Evolutionary conservation across 192 early-diverging fungal species (phyloP).

Genomic region (Chytriomyces sp.): DNA sequence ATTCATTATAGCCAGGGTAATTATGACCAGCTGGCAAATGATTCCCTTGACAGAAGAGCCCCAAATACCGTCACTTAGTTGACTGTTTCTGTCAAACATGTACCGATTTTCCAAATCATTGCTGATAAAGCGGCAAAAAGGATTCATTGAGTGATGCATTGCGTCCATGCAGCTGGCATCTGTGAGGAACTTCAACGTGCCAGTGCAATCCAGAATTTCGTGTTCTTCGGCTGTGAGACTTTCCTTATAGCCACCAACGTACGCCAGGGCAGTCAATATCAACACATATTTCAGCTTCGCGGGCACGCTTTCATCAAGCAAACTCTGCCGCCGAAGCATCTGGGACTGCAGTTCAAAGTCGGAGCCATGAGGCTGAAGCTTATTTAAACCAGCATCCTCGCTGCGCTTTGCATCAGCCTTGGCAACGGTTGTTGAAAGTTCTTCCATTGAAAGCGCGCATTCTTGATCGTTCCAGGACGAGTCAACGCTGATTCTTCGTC

Average conservation of each 20-base stretch:
- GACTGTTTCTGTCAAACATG: constrained; percentile 21
- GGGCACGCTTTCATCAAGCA: neutral
- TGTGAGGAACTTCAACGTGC: constrained; percentile 26
- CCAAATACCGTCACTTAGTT: constrained; percentile 24
- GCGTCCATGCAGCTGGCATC: constrained; percentile 21
- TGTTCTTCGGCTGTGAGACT: constrained; percentile 18
- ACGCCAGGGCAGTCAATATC: constrained; percentile 13
- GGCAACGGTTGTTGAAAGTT: no score
- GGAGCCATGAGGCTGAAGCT: neutral
- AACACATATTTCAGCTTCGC: constrained; percentile 16
- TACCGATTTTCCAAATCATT: constrained; percentile 23
- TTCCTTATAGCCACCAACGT: constrained; percentile 27
- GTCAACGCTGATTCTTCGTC: no score
- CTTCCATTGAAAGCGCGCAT: no score
- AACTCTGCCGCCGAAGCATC: neutral
- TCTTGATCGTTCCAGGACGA: no score
- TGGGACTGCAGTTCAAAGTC: neutral
- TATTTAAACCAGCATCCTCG: neutral
- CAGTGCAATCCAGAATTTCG: constrained; percentile 19
- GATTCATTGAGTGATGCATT: constrained; percentile 23
- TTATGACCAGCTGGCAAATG: constrained; percentile 17
- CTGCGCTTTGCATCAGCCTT: no score
- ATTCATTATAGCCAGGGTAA: constrained; percentile 22
- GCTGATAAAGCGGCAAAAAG: constrained; percentile 18
- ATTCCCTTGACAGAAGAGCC: constrained; percentile 32